Evolutionary conservation across 805 yeast genomes (phyloP).

Genomic region (Metschnikowia santaceciliae): DNA sequence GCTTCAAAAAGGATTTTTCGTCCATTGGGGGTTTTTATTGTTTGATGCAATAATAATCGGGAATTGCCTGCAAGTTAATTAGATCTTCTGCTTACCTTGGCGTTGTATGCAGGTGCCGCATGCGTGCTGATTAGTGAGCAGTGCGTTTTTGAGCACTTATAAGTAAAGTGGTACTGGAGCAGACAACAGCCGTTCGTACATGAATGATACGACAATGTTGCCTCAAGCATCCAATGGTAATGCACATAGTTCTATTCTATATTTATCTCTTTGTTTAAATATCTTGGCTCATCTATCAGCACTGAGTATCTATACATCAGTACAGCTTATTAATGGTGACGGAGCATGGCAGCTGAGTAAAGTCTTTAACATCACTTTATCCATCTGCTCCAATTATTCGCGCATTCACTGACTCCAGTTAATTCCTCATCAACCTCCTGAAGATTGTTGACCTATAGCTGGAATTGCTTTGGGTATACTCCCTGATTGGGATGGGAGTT

Average conservation of each 20-base stretch:
- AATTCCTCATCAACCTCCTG: no score
- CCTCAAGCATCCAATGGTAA: neutral
- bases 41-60: neutral
- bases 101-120: neutral
- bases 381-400: no score
- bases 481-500: conserved; percentile 1
- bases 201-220: neutral
- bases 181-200: neutral
- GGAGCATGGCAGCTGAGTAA: neutral
- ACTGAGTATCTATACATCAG: no score
- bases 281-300: neutral
- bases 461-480: conserved; percentile 10
- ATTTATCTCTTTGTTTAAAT: neutral
- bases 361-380: neutral
- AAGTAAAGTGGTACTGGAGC: neutral
- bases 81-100: neutral
- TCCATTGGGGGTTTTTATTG: conserved; percentile 2
- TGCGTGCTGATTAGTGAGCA: neutral
- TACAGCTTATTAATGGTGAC: neutral
- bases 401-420: neutral
- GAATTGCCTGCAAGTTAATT: neutral
- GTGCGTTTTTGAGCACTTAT: neutral
- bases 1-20: conserved; percentile 5
- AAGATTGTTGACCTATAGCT: conserved; percentile 1
- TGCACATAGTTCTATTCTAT: neutral